phyloP scores from a whole-genome alignment of 441 rosid genomes.

The Biscutella laevigata region DNA sequence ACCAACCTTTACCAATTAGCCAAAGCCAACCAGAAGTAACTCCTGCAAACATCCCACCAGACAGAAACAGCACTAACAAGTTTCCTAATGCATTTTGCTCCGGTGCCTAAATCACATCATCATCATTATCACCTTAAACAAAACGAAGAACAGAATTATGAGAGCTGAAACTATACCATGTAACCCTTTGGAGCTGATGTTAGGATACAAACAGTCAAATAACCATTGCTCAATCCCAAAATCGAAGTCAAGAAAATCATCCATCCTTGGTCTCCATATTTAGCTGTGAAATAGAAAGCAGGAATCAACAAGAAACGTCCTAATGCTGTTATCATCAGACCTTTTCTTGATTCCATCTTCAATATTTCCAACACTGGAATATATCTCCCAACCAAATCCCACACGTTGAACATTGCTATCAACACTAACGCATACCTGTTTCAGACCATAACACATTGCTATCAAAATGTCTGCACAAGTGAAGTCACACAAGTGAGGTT shows the following conservation, averaged over 20 bases:
- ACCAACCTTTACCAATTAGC: constrained; percentile 44
- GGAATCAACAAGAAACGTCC: constrained; percentile 25
- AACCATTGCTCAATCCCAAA: constrained; percentile 19
- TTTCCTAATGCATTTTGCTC: constrained; percentile 76
- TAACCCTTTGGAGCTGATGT: constrained; percentile 15
- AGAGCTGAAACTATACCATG: constrained; percentile 12
- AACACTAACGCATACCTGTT: constrained; percentile 17
- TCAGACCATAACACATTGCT: too few species aligned
- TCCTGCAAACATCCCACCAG: constrained; percentile 53
- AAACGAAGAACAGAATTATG: neutral
- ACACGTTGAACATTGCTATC: constrained; percentile 22
- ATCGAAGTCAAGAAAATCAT: constrained; percentile 21
- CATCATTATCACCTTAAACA: neutral
- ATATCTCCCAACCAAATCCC: constrained; percentile 18
- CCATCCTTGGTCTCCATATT: constrained; percentile 17
- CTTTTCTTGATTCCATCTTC: constrained; percentile 14
- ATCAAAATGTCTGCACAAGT: too few species aligned
- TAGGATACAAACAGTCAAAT: constrained; percentile 21
- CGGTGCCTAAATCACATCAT: constrained; percentile 39
- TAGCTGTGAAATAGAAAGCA: constrained; percentile 18
- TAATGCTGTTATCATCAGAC: neutral
- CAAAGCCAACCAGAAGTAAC: constrained; percentile 57
- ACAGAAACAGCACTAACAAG: constrained; percentile 43
- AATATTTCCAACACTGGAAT: constrained; percentile 7
- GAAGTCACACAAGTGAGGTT: too few species aligned